phyloP scores from a whole-genome alignment of 2,329 filamentous ascomycete genomes.

The Fusarium virguliforme region DNA sequence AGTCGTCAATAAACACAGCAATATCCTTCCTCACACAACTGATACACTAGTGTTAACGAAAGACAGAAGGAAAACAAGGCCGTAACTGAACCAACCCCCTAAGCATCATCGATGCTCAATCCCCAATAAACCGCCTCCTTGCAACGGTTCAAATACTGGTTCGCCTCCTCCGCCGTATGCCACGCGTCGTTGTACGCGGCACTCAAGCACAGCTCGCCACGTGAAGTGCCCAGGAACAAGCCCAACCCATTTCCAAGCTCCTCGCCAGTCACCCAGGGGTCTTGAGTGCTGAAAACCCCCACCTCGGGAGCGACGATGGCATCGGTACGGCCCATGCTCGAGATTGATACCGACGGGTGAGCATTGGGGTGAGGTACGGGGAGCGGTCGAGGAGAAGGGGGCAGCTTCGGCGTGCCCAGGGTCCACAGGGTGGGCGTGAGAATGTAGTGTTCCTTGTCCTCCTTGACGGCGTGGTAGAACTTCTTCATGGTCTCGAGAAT shows the following conservation, averaged over 20 bases:
- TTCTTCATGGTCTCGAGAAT: slow-evolving; percentile 48
- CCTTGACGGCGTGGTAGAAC: slow-evolving; percentile 52
- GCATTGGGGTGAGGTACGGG: slow-evolving; percentile 50
- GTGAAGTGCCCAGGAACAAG: slow-evolving; percentile 61
- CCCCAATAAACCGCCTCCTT: slow-evolving; percentile 18
- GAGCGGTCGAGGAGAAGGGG: slow-evolving; percentile 10
- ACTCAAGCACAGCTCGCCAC: slow-evolving; percentile 57
- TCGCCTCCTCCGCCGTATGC: slow-evolving; percentile 52
- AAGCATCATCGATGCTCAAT: slow-evolving; percentile 2
- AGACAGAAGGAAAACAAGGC: no score
- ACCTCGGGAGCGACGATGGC: slow-evolving; percentile 50
- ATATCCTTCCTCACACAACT: no score
- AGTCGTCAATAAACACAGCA: background rate
- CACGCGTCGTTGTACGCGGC: slow-evolving; percentile 62
- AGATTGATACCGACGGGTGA: slow-evolving; percentile 52
- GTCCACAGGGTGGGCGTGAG: slow-evolving; percentile 49
- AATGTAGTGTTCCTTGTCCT: slow-evolving; percentile 53
- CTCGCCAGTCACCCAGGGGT: slow-evolving; percentile 64
- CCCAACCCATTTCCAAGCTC: slow-evolving; percentile 59
- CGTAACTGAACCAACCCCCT: background rate
- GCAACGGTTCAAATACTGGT: slow-evolving; percentile 46
- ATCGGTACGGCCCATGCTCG: slow-evolving; percentile 58
- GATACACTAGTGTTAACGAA: no score
- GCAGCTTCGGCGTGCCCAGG: slow-evolving; percentile 29
- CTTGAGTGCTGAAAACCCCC: slow-evolving; percentile 50